Conservation (phyloP, 1,139 yeast genomes). For the Yamadazyma triangularis region DNA sequence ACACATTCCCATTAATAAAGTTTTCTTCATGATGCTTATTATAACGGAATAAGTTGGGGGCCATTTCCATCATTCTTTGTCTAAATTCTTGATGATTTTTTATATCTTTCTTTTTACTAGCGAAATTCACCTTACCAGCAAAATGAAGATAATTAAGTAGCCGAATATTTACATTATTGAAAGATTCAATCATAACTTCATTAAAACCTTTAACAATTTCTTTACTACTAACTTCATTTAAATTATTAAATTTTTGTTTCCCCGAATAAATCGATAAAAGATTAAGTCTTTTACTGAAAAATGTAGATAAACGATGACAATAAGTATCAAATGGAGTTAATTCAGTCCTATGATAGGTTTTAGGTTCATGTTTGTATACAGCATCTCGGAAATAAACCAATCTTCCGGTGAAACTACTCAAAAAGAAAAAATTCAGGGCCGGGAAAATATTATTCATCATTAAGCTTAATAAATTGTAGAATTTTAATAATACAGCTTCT, state of each 20-base stretch:
- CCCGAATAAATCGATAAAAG: conserved; percentile 16
- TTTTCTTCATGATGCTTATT: conserved; percentile 11
- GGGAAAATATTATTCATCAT: conserved; percentile 25
- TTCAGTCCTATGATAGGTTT: conserved; percentile 1
- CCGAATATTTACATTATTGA: conserved; percentile 13
- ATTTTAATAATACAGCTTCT: conserved; percentile 14
- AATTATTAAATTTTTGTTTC: conserved; percentile 12
- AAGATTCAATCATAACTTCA: conserved; percentile 19
- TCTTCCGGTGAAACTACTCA: conserved; percentile 23
- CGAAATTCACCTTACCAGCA: conserved; percentile 11
- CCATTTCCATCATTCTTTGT: not conserved
- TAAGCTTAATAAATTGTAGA: conserved; percentile 16
- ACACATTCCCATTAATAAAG: conserved; percentile 3
- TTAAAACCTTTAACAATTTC: conserved; percentile 11
- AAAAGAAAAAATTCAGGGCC: conserved; percentile 16
- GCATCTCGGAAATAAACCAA: conserved; percentile 14
- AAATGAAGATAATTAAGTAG: conserved; percentile 17
- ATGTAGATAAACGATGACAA: conserved; percentile 16
- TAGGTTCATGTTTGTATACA: conserved; percentile 2
- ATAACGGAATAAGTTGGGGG: conserved; percentile 5
- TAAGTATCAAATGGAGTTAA: conserved; percentile 13
- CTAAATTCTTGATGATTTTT: not conserved
- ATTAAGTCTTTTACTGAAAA: conserved; percentile 21
- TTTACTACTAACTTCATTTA: conserved; percentile 3
- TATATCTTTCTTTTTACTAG: conserved; percentile 1